Evolutionary conservation across 192 early-diverging fungal genomes (phyloP).

Genomic region (Entomortierella lignicola): DNA sequence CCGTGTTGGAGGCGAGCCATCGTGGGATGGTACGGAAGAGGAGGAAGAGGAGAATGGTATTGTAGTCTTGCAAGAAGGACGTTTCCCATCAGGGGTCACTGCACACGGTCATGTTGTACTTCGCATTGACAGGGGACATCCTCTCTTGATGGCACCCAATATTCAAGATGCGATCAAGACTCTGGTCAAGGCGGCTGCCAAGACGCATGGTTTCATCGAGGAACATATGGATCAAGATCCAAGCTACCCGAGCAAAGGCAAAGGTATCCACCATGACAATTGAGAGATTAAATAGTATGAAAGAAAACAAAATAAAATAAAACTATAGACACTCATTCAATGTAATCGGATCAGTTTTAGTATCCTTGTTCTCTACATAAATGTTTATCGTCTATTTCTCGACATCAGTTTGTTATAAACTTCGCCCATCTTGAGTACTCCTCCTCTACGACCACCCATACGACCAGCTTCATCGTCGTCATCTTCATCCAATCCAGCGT

Average conservation of each 20-base stretch:
- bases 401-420: constrained; percentile 54
- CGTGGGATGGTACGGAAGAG: neutral
- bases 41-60: constrained; percentile 13
- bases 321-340: neutral
- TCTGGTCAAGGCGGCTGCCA: constrained; percentile 29
- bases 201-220: constrained; percentile 29
- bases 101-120: constrained; percentile 28
- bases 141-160: constrained; percentile 34
- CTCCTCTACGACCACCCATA: constrained; percentile 27
- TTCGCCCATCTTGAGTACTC: constrained; percentile 48
- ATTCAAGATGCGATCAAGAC: constrained; percentile 30
- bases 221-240: constrained; percentile 1
- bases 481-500: constrained; percentile 54
- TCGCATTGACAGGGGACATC: constrained; percentile 30
- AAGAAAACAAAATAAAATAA: neutral
- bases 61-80: constrained; percentile 15
- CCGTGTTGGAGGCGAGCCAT: constrained; percentile 22
- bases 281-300: neutral
- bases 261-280: constrained; percentile 4
- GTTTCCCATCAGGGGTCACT: neutral
- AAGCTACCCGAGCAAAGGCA: constrained; percentile 30
- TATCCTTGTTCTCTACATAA: too few relatives aligned
- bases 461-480: constrained; percentile 38
- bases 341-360: too few relatives aligned
- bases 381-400: constrained; percentile 41